phyloP scores from a whole-genome alignment of 2,329 filamentous ascomycete genomes.

The Fusarium sp. region DNA sequence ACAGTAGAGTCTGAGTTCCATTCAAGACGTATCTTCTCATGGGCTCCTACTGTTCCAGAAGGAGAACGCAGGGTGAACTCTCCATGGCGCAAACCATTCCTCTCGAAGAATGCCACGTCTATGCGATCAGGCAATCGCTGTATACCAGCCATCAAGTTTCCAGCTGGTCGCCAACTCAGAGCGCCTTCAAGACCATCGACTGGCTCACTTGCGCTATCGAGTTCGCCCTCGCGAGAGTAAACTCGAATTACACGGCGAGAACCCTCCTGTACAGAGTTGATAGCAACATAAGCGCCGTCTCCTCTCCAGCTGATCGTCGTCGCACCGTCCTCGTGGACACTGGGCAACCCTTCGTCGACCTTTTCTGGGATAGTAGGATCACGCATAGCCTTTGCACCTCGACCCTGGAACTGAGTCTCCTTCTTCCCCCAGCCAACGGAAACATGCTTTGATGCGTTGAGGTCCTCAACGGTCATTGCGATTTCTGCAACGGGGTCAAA shows the following conservation, averaged over 20 bases:
- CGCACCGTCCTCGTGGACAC: conserved; percentile 77
- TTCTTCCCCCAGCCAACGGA: conserved; percentile 98
- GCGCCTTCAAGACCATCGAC: conserved; percentile 90
- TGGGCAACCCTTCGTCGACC: conserved; percentile 85
- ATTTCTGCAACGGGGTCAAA: conserved; percentile 88
- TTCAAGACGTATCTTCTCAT: conserved; percentile 73
- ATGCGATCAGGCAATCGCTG: conserved; percentile 77
- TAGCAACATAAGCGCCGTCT: conserved; percentile 89
- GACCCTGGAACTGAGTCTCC: conserved; percentile 97
- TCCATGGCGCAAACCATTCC: conserved; percentile 96
- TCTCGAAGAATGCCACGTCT: conserved; percentile 94
- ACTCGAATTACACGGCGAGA: conserved; percentile 86
- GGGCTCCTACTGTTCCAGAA: conserved; percentile 67
- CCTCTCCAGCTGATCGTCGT: conserved; percentile 91
- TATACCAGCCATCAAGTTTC: conserved; percentile 90
- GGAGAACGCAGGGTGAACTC: conserved; percentile 84
- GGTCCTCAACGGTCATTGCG: conserved; percentile 78
- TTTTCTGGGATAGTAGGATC: conserved; percentile 96
- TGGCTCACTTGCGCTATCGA: conserved; percentile 95
- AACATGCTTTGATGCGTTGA: conserved; percentile 91
- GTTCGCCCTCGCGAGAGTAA: conserved; percentile 87
- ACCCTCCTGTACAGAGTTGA: conserved; percentile 81
- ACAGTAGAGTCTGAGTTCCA: conserved; percentile 97
- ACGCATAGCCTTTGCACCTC: conserved; percentile 84
- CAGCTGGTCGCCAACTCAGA: conserved; percentile 90